Evolutionary conservation across 1,139 yeast species (phyloP), one percentile per base, ranked within the genome.

Genomic region (Diutina scorzettiae): DNA sequence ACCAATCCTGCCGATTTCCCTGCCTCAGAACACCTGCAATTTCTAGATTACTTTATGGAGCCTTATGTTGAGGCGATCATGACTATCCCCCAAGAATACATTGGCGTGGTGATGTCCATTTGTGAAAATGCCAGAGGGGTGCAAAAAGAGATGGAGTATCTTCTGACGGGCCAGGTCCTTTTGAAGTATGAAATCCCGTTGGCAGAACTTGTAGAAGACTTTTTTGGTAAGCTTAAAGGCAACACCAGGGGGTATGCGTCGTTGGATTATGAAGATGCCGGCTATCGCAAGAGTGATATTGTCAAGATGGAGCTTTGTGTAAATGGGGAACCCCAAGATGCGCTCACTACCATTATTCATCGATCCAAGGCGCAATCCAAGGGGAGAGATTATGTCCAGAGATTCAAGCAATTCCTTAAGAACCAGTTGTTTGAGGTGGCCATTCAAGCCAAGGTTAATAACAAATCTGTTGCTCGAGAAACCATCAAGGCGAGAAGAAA

Each of bases 1-100:
- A 81, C 93, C 4, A 91, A 91, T 52, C 97, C 98, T 0, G 93
- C 84, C 53, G 93, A 86, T 40, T 91, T 91, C 58, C 98, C 98
- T 0, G 85, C 76, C 42, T 62, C 69, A 3, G 51, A 61, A 53
- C 56, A 53, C 41, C 56, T 54, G 50, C 53, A 44, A 39, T 67
- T 62, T 42, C 79, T 85, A 7, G 68, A 64, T 14, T 66, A 66
- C 48, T 66, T 83, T 43, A 78, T 81, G 66, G 98, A 91, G 54
- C 98, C 98, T 0, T 82, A 69, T 54, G 97, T 91, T 3, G 85
- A 84, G 49, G 95, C 95, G 0, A 71, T 84, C 11, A 89, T 91
- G 80, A 83, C 96, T 0, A 73, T 87, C 47, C 98, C 98, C 0
- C 79, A 78, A 28, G 97, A 91, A 46, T 87, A 84, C 54, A 64